These are phyloP conservation scores for Hericium rajendrae DNA, from an alignment of 768 basidiomycete genomes.

Conservation along the genomic window DNA sequence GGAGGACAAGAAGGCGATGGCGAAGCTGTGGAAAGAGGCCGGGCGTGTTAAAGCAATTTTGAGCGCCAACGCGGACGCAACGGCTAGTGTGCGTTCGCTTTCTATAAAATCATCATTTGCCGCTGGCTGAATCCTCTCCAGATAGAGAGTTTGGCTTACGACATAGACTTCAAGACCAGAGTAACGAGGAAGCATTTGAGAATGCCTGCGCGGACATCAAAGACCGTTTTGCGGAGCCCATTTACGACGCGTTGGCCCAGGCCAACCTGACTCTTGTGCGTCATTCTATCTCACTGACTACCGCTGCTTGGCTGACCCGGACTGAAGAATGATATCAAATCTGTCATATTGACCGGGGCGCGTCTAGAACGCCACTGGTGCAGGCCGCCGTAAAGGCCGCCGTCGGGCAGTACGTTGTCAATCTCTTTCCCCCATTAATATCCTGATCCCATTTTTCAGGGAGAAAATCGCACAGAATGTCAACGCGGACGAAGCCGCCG, in stretches of 20 bases:
- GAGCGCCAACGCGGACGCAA: conserved; percentile 83
- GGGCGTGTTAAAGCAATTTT: conserved; percentile 83
- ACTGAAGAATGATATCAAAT: conserved; percentile 64
- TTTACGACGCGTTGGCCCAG: conserved; percentile 58
- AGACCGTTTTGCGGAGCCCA: conserved; percentile 55
- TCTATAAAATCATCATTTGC: not conserved
- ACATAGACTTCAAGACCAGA: conserved; percentile 82
- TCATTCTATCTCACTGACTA: conserved; percentile 1
- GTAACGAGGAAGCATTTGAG: conserved; percentile 79
- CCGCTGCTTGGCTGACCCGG: not conserved
- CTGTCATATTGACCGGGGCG: conserved; percentile 93
- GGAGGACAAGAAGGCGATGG: conserved; percentile 75
- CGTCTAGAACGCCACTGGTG: conserved; percentile 85
- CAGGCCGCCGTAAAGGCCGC: conserved; percentile 69
- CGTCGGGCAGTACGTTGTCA: conserved; percentile 68
- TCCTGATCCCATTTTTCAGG: conserved; percentile 23
- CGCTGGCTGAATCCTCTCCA: conserved; percentile 19
- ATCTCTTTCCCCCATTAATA: not conserved
- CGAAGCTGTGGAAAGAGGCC: conserved; percentile 92
- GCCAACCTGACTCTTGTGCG: conserved; percentile 62
- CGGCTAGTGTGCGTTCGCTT: conserved; percentile 45
- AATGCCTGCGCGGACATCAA: conserved; percentile 57
- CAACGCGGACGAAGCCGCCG: conserved; percentile 94
- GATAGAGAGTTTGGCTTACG: conserved; percentile 85
- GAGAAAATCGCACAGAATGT: conserved; percentile 89